These are phyloP conservation scores for Pyrenophora seminiperda DNA, from an alignment of 2,329 filamentous ascomycete species.

Conservation along the genomic window DNA sequence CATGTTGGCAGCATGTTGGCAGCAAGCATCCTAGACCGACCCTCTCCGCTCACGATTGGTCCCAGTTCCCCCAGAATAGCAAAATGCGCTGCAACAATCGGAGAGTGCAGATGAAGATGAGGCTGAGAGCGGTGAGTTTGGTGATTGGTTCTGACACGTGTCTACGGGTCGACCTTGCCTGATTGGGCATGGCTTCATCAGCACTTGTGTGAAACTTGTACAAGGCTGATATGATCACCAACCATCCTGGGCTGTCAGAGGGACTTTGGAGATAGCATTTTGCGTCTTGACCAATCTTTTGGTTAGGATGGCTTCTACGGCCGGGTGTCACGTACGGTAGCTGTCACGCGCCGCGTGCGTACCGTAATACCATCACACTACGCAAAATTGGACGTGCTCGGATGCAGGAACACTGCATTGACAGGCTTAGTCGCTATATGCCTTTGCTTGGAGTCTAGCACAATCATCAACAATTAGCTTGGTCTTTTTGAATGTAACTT, in stretches of 20 bases:
- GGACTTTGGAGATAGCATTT: neutral
- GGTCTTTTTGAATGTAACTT: neutral
- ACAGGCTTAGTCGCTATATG: too few species aligned
- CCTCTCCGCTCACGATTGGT: neutral
- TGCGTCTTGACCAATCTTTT: neutral
- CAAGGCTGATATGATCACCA: neutral
- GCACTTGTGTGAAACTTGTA: neutral
- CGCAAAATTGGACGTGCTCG: too few species aligned
- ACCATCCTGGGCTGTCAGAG: neutral
- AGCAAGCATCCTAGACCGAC: neutral
- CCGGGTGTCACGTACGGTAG: neutral
- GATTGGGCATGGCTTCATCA: neutral
- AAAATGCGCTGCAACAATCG: neutral
- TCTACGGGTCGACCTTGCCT: neutral
- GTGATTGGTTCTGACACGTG: constrained; percentile 14
- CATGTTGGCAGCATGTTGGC: neutral
- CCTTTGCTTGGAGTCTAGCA: too few species aligned
- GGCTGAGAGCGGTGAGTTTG: constrained; percentile 15
- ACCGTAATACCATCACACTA: too few species aligned
- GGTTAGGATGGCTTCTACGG: neutral
- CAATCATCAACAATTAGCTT: too few species aligned
- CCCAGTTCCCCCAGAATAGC: neutral
- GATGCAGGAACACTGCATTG: too few species aligned
- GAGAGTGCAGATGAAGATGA: constrained; percentile 7
- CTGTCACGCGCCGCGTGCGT: neutral